Evolutionary conservation across 345 rosid species (phyloP), one percentile per base, ranked within the genome.

Genomic region (Hypericum perforatum): DNA sequence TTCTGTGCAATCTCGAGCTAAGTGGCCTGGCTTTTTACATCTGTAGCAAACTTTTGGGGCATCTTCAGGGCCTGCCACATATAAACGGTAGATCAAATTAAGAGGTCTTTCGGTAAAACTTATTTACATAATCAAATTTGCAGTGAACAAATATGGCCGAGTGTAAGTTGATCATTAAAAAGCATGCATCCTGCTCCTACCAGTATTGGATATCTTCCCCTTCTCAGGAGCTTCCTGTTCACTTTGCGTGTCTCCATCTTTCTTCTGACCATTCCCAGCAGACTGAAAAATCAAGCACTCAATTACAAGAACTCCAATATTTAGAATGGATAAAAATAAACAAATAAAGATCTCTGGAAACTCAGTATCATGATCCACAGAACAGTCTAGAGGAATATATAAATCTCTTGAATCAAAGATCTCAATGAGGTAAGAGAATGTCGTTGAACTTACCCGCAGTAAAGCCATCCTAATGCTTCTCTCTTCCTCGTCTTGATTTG

Each of bases 401-500:
- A 6, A 7, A 13, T 46, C 15, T 46, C 9, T 46, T 10, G 16
- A 5, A 46, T 10, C 29, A 6, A 14, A 45, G 49, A 45, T 13
- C 8, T 13, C 15, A 16, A 46, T 12, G 50, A 32, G 9, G 6
- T 0, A 45, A 11, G 48, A 13, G n/a, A 29, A 45, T 49, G 64
- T 49, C 52, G 41, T 41, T 22, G 56, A 67, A 81, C 97, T 82
- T 77, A 86, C 99, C 52, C 87, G 91, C 64, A 94, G 70, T 67
- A 94, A 75, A 16, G 89, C 87, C 90, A 94, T 85, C 54, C 91
- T 74, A 52, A 82, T 83, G 54, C 66, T 57, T 68, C 91, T 78
- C 71, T 84, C 95, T 76, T 94, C 97, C 75, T 94, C 99, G 41
- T 94, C 99, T 71, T 94, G 99, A 72, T 86, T 73, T 16, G 87